These are phyloP conservation scores for Penstemon newberryi DNA, from an alignment of 257 asterid genomes.

Conservation along the genomic window DNA sequence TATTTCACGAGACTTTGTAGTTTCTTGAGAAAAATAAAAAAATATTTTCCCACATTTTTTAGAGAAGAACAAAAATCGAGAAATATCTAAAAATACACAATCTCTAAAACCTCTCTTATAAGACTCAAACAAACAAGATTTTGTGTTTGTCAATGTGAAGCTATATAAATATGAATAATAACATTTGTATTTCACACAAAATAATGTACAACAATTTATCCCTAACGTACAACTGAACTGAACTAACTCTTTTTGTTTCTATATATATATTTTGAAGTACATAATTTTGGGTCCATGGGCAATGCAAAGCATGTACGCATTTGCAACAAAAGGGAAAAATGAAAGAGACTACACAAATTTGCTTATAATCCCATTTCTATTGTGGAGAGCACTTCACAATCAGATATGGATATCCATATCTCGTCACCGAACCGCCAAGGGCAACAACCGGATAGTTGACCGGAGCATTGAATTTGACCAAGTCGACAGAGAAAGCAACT, in stretches of 20 bases:
- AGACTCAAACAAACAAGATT: too few relatives aligned
- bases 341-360: constrained; percentile 42
- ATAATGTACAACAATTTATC: too few relatives aligned
- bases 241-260: background rate
- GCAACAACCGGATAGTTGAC: constrained; percentile 60
- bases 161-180: too few relatives aligned
- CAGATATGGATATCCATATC: constrained; percentile 68
- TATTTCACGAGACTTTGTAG: too few relatives aligned
- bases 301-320: constrained; percentile 42
- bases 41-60: too few relatives aligned
- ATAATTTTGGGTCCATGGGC: constrained; percentile 67
- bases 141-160: too few relatives aligned
- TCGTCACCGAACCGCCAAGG: constrained; percentile 65
- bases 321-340: constrained; percentile 30
- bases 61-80: too few relatives aligned
- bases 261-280: constrained; percentile 37
- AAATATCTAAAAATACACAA: too few relatives aligned
- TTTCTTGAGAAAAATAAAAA: too few relatives aligned
- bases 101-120: too few relatives aligned
- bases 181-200: too few relatives aligned
- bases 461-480: constrained; percentile 73
- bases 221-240: too few relatives aligned
- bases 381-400: constrained; percentile 57
- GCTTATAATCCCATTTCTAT: constrained; percentile 48
- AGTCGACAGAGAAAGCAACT: constrained; percentile 73